Percentiles rank a stretch among this genome's conserved stretches.
phyloP scores from a whole-genome alignment of 2,329 filamentous ascomycete genomes.

The Fusarium tupiense region DNA sequence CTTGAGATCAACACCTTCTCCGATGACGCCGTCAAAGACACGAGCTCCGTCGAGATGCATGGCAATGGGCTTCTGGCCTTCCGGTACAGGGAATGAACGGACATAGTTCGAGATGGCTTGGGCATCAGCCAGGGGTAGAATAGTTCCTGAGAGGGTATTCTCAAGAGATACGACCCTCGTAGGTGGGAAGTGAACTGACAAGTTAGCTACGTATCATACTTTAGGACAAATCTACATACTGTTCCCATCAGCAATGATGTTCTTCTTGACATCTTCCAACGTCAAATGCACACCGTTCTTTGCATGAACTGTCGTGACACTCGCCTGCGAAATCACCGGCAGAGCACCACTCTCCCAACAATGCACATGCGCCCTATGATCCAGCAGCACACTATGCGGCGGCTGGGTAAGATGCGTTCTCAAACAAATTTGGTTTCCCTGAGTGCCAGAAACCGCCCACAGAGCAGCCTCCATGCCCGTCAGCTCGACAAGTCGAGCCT shows the following conservation, averaged over 20 bases:
- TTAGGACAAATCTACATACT: conserved; percentile 20
- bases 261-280: conserved; percentile 72
- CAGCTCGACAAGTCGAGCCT: conserved; percentile 34
- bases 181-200: conserved; percentile 79
- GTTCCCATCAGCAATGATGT: conserved; percentile 41
- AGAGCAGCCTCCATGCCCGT: conserved; percentile 44
- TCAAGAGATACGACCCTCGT: conserved; percentile 82
- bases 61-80: conserved; percentile 61
- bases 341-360: conserved; percentile 71
- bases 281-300: conserved; percentile 77
- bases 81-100: conserved; percentile 49
- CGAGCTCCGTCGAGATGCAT: conserved; percentile 81
- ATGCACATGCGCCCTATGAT: conserved; percentile 78
- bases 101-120: conserved; percentile 75
- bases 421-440: conserved; percentile 44
- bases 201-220: conserved; percentile 35
- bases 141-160: conserved; percentile 79
- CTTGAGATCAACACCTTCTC: conserved; percentile 69
- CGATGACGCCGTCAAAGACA: conserved; percentile 78
- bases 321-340: conserved; percentile 74
- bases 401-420: conserved; percentile 43
- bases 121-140: conserved; percentile 78
- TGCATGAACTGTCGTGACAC: conserved; percentile 71
- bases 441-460: conserved; percentile 42
- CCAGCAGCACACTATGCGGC: conserved; percentile 50